Base-by-base conservation (phyloP, 805 yeast species). In the Saturnispora galanensis region DNA sequence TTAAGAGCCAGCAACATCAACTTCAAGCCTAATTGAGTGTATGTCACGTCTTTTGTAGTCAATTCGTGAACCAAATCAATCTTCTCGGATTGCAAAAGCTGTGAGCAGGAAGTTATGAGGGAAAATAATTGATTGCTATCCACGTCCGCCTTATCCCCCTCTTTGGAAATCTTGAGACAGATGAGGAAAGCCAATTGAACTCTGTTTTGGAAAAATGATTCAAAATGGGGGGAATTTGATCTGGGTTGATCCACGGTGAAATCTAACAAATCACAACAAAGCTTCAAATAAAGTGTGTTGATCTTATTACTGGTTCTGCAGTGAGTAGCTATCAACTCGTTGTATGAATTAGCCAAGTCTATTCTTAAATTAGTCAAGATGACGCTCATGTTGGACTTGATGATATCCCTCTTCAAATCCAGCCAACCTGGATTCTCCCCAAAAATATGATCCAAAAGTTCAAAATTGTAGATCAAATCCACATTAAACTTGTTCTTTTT, bases 291-390 rank as follows among this genome's bases (percentile, higher is more conserved):
- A 7, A 45, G 31, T 1, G 47, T 3, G 37, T 46, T 48, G 8
- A 70, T 21, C 48, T 4, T 63, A 60, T 0, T 50, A 47, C 1
- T 58, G 54, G 17, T 58, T 59, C 38, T 73, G 47, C 83, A 72
- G 53, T 66, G 80, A 0, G 90, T 76, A 0, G 90, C 79, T 17
- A 86, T 50, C 31, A 88, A 65, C 1, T 93, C 87, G 41, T 90
- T 88, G 73, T 85, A 78, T 0, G 94, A 74, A 53, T 81, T 81
- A 3, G 86, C 82, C 16, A 84, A 74, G 4, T 76, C 67, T 12
- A 80, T 67, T 54, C 87, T 95, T 1, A 89, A 72, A 35, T 78
- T 71, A 7, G 77, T 70, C 52, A 70, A 71, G 49, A 86, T 86
- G 40, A 78, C 56, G 53, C 81, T 80, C 37, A 79, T 60, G 48